Base-by-base conservation (phyloP, 768 basidiomycete species). In the Agaricus subrufescens region DNA sequence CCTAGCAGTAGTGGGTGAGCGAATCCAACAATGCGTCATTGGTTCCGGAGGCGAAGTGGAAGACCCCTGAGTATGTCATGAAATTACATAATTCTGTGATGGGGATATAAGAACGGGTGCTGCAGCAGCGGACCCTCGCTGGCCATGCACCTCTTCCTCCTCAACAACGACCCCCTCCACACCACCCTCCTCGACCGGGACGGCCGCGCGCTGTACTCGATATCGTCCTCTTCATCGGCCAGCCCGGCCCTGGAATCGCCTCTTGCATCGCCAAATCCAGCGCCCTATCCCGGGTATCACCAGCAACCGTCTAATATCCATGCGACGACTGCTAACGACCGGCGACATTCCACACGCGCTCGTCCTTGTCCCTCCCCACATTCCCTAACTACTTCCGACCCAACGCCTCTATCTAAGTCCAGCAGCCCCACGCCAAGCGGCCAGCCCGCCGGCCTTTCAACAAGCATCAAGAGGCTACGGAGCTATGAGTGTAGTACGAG, bases 91-190 rank as follows among this genome's bases (percentile, higher is more conserved):
- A 52, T 7, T 4, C 4, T 34, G 34, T 40, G 26, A 43, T 31
- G n/a, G 40, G 39, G 12, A 27, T 54, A 47, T 52, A 44, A 31
- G 40, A 27, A 40, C 12, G 25, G 11, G 15, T 10, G n/a, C 5
- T 11, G 46, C 23, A 10, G 8, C 29, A 9, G 44, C 52, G 34
- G 44, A 8, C 29, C 7, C 7, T 15, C 26, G 27, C 12, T 4
- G 9, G 14, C 52, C 27, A 63, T 76, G 62, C 71, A 76, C 49
- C 66, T 74, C 29, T 66, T 59, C 51, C 63, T 75, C 31, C 61
- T 71, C 12, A 63, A 75, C 58, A 77, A 77, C 61, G 73, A 75
- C 60, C 71, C 74, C 8, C 64, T 60, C 3, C 59, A 70, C 27
- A 75, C 75, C 2, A 54, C 70, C 14, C 66, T 75, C 51, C 61